A percentile compares a stretch with the other conserved stretches of the same genome.
These are phyloP conservation scores for Jasminum sambac DNA, from an alignment of 257 asterid species.

Conservation along the genomic window DNA sequence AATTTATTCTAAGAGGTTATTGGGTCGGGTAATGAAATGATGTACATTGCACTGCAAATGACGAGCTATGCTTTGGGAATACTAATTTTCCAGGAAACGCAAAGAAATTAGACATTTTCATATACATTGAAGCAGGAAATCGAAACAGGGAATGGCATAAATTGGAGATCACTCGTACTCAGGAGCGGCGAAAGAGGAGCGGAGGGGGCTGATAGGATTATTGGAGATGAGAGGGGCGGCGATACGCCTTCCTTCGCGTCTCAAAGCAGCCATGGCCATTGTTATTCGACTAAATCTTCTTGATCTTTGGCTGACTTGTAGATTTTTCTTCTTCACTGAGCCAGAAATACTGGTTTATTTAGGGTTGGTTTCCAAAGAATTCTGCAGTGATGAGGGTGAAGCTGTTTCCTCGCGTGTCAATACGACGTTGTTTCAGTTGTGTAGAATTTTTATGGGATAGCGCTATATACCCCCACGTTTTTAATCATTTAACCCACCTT, in stretches of 20 bases:
- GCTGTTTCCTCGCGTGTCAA: background rate
- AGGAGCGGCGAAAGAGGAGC: conserved; percentile 60
- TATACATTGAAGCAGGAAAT: background rate
- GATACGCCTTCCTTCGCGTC: conserved; percentile 93
- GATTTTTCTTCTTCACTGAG: background rate
- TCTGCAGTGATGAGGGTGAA: background rate
- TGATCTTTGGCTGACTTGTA: background rate
- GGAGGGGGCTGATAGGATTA: conserved; percentile 48
- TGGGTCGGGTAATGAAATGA: background rate
- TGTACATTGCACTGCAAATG: conserved; percentile 15
- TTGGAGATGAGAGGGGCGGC: conserved; percentile 68
- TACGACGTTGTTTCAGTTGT: background rate
- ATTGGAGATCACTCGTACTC: conserved; percentile 45
- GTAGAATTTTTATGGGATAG: background rate
- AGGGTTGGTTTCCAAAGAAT: background rate
- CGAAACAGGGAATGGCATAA: background rate
- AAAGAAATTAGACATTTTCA: background rate
- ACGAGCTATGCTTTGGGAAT: background rate
- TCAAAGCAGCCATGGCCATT: conserved; percentile 92
- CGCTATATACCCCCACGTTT: too few relatives aligned
- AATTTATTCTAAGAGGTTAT: background rate
- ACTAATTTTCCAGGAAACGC: background rate
- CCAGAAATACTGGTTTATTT: background rate
- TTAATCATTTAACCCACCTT: too few relatives aligned
- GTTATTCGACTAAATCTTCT: conserved; percentile 27